These are phyloP conservation scores for Selaginella moellendorffii DNA, from an alignment of 75 land plant genomes.

Conservation along the genomic window DNA sequence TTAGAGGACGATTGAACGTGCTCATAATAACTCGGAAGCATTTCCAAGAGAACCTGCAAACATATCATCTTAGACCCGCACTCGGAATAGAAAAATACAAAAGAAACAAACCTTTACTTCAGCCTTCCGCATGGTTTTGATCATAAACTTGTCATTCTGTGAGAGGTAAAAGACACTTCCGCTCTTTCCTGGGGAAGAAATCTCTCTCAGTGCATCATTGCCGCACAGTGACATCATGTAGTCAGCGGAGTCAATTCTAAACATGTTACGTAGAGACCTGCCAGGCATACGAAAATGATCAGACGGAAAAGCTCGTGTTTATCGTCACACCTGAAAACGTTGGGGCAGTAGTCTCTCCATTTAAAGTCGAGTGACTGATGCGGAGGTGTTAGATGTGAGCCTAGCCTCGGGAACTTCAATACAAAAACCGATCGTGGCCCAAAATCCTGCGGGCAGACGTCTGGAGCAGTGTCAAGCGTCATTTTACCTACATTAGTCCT, in stretches of 20 bases:
- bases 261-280: constrained; percentile 29
- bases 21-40: constrained; percentile 70
- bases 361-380: constrained; percentile 65
- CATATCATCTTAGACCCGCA: background rate
- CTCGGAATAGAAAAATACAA: no score
- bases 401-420: constrained; percentile 60
- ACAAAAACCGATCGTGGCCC: constrained; percentile 58
- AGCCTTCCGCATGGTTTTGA: constrained; percentile 81
- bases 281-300: background rate
- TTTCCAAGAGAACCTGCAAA: constrained; percentile 54
- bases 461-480: constrained; percentile 52
- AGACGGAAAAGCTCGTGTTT: no score
- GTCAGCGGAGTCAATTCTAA: constrained; percentile 26
- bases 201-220: constrained; percentile 71
- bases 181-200: constrained; percentile 97
- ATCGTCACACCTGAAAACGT: constrained; percentile 99
- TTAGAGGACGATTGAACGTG: constrained; percentile 64
- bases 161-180: constrained; percentile 94
- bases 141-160: constrained; percentile 93
- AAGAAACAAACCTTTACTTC: background rate
- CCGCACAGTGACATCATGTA: constrained; percentile 31
- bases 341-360: constrained; percentile 97
- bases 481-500: constrained; percentile 87
- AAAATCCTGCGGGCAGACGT: constrained; percentile 67
- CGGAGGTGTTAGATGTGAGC: constrained; percentile 79